Conservation (phyloP, 1,284 basidiomycete species). For the Sanghuangporus baumii region DNA sequence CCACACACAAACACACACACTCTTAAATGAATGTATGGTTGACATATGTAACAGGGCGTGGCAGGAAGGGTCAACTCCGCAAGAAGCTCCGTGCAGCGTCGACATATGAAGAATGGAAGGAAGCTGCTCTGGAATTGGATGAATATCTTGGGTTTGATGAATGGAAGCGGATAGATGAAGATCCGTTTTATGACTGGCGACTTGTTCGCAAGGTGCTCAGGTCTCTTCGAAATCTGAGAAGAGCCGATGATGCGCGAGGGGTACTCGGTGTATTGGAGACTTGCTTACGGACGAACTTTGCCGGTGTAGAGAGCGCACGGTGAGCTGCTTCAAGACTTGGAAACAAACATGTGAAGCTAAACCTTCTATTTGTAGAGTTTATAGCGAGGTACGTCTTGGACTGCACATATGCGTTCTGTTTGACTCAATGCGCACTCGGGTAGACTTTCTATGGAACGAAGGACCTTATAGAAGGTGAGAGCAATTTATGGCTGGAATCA, state of each 20-base stretch:
- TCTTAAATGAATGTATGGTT: neutral
- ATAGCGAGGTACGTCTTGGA: slow-evolving; percentile 67
- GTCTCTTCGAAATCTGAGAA: slow-evolving; percentile 56
- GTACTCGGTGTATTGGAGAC: slow-evolving; percentile 89
- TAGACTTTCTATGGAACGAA: slow-evolving; percentile 91
- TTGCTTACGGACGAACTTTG: slow-evolving; percentile 92
- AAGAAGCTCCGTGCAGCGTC: slow-evolving; percentile 68
- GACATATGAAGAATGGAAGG: slow-evolving; percentile 82
- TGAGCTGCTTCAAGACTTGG: slow-evolving; percentile 22
- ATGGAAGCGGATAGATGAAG: slow-evolving; percentile 86
- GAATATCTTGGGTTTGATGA: slow-evolving; percentile 77
- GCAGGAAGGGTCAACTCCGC: slow-evolving; percentile 74
- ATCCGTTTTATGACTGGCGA: slow-evolving; percentile 86
- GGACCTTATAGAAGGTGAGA: slow-evolving; percentile 71
- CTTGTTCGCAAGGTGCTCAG: slow-evolving; percentile 66
- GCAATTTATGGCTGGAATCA: slow-evolving; percentile 19
- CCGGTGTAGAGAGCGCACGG: slow-evolving; percentile 86
- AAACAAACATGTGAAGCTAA: neutral
- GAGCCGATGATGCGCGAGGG: slow-evolving; percentile 76
- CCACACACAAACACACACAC: slow-evolving; percentile 8
- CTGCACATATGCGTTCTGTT: neutral
- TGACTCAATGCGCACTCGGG: neutral
- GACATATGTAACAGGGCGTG: slow-evolving; percentile 55
- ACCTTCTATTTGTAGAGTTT: slow-evolving; percentile 48
- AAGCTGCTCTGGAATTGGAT: slow-evolving; percentile 76